Evolutionary conservation across 805 yeast species (phyloP).

Genomic region (Candida ovalis): DNA sequence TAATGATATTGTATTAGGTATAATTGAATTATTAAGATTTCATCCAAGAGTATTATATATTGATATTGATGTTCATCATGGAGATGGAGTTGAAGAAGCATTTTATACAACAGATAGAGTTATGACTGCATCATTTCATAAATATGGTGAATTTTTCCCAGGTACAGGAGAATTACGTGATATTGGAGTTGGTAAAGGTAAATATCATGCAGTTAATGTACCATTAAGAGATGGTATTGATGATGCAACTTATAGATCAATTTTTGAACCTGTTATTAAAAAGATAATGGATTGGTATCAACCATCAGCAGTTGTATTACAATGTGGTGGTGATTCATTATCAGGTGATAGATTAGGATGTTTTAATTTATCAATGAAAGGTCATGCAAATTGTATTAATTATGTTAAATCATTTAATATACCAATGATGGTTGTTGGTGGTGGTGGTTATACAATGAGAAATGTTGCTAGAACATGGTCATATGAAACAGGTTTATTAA

Average conservation of each 20-base stretch:
- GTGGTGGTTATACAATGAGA: constrained; percentile 98
- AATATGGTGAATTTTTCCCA: constrained; percentile 90
- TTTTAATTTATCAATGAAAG: constrained; percentile 87
- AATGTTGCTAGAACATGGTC: constrained; percentile 97
- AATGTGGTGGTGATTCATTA: constrained; percentile 97
- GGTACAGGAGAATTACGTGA: constrained; percentile 89
- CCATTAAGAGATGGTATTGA: constrained; percentile 93
- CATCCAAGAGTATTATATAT: constrained; percentile 85
- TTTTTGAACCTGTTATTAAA: constrained; percentile 84
- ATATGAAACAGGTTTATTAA: constrained; percentile 84
- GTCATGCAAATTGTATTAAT: constrained; percentile 94
- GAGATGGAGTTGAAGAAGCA: constrained; percentile 95
- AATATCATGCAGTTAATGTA: constrained; percentile 78
- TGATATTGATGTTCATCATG: constrained; percentile 90
- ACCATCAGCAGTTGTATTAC: constrained; percentile 95
- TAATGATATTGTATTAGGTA: constrained; percentile 85
- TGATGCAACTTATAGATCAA: constrained; percentile 78
- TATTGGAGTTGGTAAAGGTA: constrained; percentile 80
- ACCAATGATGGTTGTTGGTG: constrained; percentile 93
- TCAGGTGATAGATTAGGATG: constrained; percentile 96
- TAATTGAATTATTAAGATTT: constrained; percentile 70
- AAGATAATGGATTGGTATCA: constrained; percentile 81
- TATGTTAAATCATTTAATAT: constrained; percentile 81
- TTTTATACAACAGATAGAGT: constrained; percentile 89
- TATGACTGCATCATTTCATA: constrained; percentile 87